Percentiles rank a stretch among this genome's conserved stretches.
Conservation (phyloP, 1,139 yeast genomes). For the Zygosaccharomyces pseudobailii region DNA sequence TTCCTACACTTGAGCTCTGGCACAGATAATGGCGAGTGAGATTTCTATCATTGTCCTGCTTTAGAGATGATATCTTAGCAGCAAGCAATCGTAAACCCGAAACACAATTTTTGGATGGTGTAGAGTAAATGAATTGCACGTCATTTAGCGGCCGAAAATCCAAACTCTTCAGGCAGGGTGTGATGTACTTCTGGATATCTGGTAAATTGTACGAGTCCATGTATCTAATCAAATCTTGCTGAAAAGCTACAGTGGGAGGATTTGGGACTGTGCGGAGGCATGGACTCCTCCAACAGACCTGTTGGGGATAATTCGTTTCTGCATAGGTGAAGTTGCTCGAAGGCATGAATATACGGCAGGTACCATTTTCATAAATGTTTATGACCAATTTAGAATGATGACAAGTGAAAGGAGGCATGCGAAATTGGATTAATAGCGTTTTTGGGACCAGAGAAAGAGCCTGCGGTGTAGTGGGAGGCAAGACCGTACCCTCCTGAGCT, state of each 20-base stretch:
- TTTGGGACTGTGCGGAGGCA: constrained; percentile 23
- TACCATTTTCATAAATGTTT: constrained; percentile 44
- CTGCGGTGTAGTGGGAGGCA: constrained; percentile 12
- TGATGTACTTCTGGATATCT: constrained; percentile 33
- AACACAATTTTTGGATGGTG: constrained; percentile 40
- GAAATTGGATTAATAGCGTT: constrained; percentile 19
- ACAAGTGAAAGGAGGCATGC: constrained; percentile 39
- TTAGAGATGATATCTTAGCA: constrained; percentile 34
- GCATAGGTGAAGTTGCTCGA: constrained; percentile 53
- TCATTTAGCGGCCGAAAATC: constrained; percentile 48
- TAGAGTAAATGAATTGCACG: constrained; percentile 50
- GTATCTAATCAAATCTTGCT: constrained; percentile 42
- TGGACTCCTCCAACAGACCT: constrained; percentile 63
- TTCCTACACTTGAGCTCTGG: constrained; percentile 59
- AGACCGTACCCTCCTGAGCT: constrained; percentile 34
- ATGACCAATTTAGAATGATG: constrained; percentile 70
- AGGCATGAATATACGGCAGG: constrained; percentile 51
- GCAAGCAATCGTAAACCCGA: constrained; percentile 54
- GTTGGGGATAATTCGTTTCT: constrained; percentile 56
- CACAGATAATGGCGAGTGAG: constrained; percentile 40
- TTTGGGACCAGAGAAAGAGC: constrained; percentile 11
- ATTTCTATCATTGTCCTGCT: constrained; percentile 3
- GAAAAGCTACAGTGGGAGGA: constrained; percentile 29
- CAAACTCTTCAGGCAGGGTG: constrained; percentile 32
- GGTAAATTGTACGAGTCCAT: constrained; percentile 39